Evolutionary conservation across 1,284 basidiomycete genomes (phyloP).

Genomic region (Trametes sp.): DNA sequence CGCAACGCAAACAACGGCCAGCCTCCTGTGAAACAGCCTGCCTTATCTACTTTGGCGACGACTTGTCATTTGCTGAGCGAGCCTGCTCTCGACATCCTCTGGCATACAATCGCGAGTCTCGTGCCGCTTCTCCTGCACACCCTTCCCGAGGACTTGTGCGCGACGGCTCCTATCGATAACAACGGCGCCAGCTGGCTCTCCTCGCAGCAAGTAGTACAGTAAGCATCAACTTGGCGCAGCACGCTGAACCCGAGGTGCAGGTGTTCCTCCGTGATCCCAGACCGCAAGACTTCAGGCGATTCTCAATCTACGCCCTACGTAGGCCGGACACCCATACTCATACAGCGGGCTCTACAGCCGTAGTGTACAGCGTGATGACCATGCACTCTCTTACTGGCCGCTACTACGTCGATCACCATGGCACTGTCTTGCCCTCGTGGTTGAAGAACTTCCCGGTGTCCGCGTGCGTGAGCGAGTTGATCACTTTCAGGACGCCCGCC

Average conservation of each 20-base stretch:
- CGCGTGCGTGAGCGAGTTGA: neutral
- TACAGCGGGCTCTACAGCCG: too few species aligned
- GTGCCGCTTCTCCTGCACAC: neutral
- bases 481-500: neutral
- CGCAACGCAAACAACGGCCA: neutral
- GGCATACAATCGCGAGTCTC: neutral
- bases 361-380: too few species aligned
- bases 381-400: too few species aligned
- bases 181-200: too few species aligned
- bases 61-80: neutral
- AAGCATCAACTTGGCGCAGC: too few species aligned
- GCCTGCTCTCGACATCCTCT: neutral
- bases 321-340: too few species aligned
- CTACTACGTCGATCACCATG: neutral
- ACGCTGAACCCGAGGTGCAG: too few species aligned
- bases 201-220: too few species aligned
- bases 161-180: too few species aligned
- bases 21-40: neutral
- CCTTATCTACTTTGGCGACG: neutral
- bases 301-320: neutral
- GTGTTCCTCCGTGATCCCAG: neutral
- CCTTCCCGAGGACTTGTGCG: neutral
- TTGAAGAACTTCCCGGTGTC: conserved; percentile 7
- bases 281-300: neutral
- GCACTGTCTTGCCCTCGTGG: neutral